These are phyloP conservation scores for Schwanniomyces sp. DNA, from an alignment of 805 yeast genomes.

Conservation along the genomic window DNA sequence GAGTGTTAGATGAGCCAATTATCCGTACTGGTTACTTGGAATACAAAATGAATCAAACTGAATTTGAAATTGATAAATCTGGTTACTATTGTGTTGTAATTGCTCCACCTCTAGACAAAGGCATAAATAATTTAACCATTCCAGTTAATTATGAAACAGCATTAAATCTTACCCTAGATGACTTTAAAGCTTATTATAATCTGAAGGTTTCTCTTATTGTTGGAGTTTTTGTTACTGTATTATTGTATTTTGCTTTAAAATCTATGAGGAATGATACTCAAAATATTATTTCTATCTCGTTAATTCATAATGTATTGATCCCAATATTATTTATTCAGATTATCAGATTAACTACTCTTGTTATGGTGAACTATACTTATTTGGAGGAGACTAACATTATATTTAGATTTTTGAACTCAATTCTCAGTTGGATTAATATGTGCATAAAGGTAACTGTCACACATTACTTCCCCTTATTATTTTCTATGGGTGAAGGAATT, in stretches of 20 bases:
- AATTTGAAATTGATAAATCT: slow-evolving; percentile 12
- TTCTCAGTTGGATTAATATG: slow-evolving; percentile 3
- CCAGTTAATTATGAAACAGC: slow-evolving; percentile 19
- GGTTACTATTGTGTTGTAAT: slow-evolving; percentile 33
- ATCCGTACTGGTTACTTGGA: slow-evolving; percentile 7
- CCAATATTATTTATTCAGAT: slow-evolving; percentile 23
- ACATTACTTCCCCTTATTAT: slow-evolving; percentile 17
- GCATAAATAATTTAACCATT: slow-evolving; percentile 7
- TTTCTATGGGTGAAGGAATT: slow-evolving; percentile 37
- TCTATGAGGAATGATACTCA: slow-evolving; percentile 21
- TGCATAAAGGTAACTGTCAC: background rate
- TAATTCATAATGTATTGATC: slow-evolving; percentile 25
- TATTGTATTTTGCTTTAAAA: slow-evolving; percentile 23
- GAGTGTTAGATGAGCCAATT: no score
- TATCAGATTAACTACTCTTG: slow-evolving; percentile 4
- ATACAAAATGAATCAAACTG: slow-evolving; percentile 3
- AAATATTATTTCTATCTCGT: slow-evolving; percentile 24
- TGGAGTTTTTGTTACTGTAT: slow-evolving; percentile 15
- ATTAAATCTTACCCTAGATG: slow-evolving; percentile 22
- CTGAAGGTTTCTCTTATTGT: slow-evolving; percentile 12
- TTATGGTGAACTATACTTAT: no score
- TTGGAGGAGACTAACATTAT: slow-evolving; percentile 3
- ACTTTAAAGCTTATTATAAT: slow-evolving; percentile 16
- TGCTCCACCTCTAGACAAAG: slow-evolving; percentile 18
- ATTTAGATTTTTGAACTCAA: slow-evolving; percentile 11